Evolutionary conservation across 768 basidiomycete genomes (phyloP).

Genomic region (Phanerochaete sordida): DNA sequence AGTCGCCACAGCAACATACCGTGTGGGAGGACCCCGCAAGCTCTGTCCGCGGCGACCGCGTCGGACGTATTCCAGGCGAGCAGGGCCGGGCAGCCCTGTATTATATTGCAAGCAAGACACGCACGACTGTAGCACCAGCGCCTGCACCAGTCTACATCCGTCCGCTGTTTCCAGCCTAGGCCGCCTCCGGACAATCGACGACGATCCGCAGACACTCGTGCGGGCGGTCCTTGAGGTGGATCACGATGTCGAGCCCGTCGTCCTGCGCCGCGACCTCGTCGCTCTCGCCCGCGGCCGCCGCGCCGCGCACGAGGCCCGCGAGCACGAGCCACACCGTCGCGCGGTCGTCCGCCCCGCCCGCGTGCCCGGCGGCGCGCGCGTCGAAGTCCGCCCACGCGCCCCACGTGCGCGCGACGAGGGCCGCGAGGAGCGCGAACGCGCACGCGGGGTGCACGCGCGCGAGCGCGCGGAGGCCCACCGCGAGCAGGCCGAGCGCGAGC

Average conservation of each 20-base stretch:
- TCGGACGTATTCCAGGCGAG: no score
- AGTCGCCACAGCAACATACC: no score
- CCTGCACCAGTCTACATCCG: neutral
- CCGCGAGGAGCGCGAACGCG: no score
- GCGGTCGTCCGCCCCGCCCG: no score
- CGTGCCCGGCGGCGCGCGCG: no score
- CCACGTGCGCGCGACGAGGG: neutral
- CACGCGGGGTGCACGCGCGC: no score
- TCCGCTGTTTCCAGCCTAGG: neutral
- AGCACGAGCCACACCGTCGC: no score
- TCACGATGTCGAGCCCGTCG: neutral
- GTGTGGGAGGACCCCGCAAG: no score
- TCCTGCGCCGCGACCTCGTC: neutral
- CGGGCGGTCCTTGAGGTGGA: neutral
- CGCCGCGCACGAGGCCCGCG: no score
- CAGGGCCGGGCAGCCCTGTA: no score
- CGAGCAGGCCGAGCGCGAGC: neutral
- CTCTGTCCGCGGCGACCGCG: no score
- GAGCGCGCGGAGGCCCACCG: neutral
- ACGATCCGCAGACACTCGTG: constrained; percentile 1
- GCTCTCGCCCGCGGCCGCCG: neutral
- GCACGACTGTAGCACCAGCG: neutral
- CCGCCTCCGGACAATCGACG: neutral
- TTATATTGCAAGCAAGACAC: no score
- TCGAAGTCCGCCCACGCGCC: neutral